Conservation (phyloP, 208 protist genomes). For the Strigomonas culicis region DNA sequence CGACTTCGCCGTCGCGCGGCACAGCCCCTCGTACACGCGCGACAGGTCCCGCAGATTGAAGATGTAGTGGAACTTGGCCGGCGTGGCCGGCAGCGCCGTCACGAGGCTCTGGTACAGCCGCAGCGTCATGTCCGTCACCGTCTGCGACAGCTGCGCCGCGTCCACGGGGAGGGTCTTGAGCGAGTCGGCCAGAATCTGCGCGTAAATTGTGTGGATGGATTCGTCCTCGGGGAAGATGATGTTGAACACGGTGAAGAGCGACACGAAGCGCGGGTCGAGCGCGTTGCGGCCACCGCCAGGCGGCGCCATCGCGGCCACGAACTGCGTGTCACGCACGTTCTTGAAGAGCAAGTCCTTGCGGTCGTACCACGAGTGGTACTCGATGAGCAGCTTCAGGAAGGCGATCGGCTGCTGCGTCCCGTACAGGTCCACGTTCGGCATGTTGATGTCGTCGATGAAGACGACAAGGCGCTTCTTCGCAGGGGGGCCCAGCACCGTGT, state of each 20-base stretch:
- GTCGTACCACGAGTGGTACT: conserved; percentile 96
- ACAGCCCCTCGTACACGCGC: conserved; percentile 97
- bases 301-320: conserved; percentile 96
- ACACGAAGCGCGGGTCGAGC: conserved; percentile 97
- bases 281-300: conserved; percentile 96
- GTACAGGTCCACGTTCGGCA: conserved; percentile 98
- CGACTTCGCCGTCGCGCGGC: conserved; percentile 90
- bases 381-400: conserved; percentile 97
- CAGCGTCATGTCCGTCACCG: conserved; percentile 93
- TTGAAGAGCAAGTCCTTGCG: conserved; percentile 96
- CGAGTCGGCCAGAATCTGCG: conserved; percentile 92
- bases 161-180: conserved; percentile 64
- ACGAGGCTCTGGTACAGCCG: conserved; percentile 92
- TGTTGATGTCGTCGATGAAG: conserved; percentile 99
- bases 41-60: conserved; percentile 99
- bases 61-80: conserved; percentile 99
- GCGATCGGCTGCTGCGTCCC: conserved; percentile 99
- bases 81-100: conserved; percentile 93
- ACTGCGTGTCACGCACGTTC: conserved; percentile 95
- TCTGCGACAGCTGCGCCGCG: conserved; percentile 36
- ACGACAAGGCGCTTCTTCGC: conserved; percentile 95
- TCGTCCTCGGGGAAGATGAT: conserved; percentile 96
- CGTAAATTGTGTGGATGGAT: conserved; percentile 96
- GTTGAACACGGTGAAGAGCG: conserved; percentile 97
- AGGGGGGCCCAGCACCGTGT: conserved; percentile 94